Evolutionary conservation across 768 basidiomycete species (phyloP).

Genomic region (Antrodiella citrinella): DNA sequence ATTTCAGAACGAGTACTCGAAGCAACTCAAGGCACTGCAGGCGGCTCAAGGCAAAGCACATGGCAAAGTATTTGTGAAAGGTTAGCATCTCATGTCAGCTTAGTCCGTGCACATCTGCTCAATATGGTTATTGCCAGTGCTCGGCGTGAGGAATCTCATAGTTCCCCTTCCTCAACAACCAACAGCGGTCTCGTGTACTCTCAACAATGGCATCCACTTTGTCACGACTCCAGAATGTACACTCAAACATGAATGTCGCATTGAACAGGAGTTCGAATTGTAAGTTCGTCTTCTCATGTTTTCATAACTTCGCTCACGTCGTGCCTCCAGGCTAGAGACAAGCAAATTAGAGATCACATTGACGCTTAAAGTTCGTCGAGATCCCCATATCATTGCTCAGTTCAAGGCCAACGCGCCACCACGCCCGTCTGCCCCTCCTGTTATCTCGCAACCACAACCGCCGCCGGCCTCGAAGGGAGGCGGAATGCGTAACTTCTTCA

Average conservation of each 20-base stretch:
- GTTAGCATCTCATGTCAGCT: constrained; percentile 33
- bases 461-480: constrained; percentile 43
- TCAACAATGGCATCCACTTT: constrained; percentile 96
- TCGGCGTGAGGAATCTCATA: constrained; percentile 63
- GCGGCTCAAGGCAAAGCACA: constrained; percentile 75
- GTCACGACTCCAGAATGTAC: constrained; percentile 80
- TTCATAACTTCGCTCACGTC: too few species aligned
- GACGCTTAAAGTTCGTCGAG: constrained; percentile 77
- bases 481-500: constrained; percentile 72
- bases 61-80: constrained; percentile 93
- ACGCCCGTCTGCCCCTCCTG: constrained; percentile 31
- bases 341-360: constrained; percentile 94
- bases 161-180: constrained; percentile 73
- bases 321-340: constrained; percentile 65
- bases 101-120: too few species aligned
- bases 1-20: constrained; percentile 83
- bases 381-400: constrained; percentile 77
- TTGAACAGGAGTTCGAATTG: constrained; percentile 91
- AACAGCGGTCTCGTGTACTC: constrained; percentile 73
- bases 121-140: constrained; percentile 49
- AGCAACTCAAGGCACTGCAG: constrained; percentile 78
- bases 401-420: constrained; percentile 54
- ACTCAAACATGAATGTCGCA: constrained; percentile 48
- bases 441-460: constrained; percentile 27
- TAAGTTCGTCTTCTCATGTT: constrained; percentile 41